Evolutionary conservation across 208 protist species (phyloP), one percentile per base, ranked within the genome.

Genomic region (Wallacemonas sp.): DNA sequence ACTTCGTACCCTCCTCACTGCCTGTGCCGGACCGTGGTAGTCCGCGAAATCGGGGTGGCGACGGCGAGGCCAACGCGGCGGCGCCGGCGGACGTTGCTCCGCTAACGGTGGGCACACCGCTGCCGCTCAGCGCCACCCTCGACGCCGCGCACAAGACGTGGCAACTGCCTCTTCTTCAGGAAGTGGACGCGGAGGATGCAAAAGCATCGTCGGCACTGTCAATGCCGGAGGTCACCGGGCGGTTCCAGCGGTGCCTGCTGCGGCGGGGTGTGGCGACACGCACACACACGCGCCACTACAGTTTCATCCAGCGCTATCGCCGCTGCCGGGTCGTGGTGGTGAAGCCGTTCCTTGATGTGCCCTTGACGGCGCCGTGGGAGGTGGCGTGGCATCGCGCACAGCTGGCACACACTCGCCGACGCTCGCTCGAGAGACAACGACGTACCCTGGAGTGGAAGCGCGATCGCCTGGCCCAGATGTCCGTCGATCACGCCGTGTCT

Each of bases 161-260:
- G 69, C 39, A 29, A 15, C 12, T 54, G 30, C 37, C 41, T 10
- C 22, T 19, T 10, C 50, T 36, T 17, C 30, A 50, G 41, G 10
- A 65, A 24, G 19, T 10, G 9, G 8, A 6, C 26, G 17, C 4
- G 59, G 26, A 32, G 8, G 41, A 6, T 37, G n/a, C 41, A 12
- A 27, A 4, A 22, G 17, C 37, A 34, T 22, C 45, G 29, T 38
- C 13, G 27, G 9, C 46, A 48, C 27, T 63, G 1, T 66, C 60
- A 9, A 53, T 81, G 41, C 82, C 70, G 12, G 77, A 94, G 71
- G 75, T 89, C 39, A 77, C 81, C 3, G 85, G 84, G 10, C 63
- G 88, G 8, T 89, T 82, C 45, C 88, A 94, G 60, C 84, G 88
- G 13, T 91, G 82, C 60, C 73, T 88, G 32, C 67, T 94, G 44